Base-by-base conservation (phyloP, 2,329 filamentous ascomycete species). In the Xylariaceae sp. region DNA sequence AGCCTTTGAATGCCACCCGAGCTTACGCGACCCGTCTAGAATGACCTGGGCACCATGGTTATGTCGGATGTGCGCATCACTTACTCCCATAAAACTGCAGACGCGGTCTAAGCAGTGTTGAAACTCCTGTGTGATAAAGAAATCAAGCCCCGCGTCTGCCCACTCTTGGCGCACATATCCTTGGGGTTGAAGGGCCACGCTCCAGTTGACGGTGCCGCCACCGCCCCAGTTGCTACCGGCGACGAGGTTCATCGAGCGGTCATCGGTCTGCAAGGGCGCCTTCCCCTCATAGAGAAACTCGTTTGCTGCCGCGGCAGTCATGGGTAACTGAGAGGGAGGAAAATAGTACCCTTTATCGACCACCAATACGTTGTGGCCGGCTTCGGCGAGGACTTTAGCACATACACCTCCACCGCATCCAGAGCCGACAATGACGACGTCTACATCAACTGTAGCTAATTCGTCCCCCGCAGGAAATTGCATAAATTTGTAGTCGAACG, bases 131-230 rank as follows among this genome's bases (percentile, higher is more conserved):
- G 84, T 85, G 0, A 81, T 84, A 67, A 91, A 91, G 65, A 90
- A 85, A 0, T 80, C 79, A 2, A 92, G 73, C 1, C 85, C 85
- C 6, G 71, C 67, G 44, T 77, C 72, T 1, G 86, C 82, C 88
- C 89, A 92, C 71, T 91, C 87, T 62, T 83, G 76, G 3, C 88
- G 81, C 0, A 91, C 87, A 61, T 79, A 87, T 3, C 79, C 81
- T 65, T 88, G 87, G 0, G 87, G 87, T 48, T 73, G 73, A 17
- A 77, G 67, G 47, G 68, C 70, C 6, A 73, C 76, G 45, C 73
- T 85, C 88, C 88, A 91, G 67, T 92, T 92, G 54, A 91, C 73
- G 0, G 86, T 88, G 5, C 88, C 88, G 19, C 89, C 89, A 12
- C 89, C 89, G n/a, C 89, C 89, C 81, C 85, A 91, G 2, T 80